phyloP scores from a whole-genome alignment of 2,329 filamentous ascomycete species.

The Seiridium cupressi region DNA sequence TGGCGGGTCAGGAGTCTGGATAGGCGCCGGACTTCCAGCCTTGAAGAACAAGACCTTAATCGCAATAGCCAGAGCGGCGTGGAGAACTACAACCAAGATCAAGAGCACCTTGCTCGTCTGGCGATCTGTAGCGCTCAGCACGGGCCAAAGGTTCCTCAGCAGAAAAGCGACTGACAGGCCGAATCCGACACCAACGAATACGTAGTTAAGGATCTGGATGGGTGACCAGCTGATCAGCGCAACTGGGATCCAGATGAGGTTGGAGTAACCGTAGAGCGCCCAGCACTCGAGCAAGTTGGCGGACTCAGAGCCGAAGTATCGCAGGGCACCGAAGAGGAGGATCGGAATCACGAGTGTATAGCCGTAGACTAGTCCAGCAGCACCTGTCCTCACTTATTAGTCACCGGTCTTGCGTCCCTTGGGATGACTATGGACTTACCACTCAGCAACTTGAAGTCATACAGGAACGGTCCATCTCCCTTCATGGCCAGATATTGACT shows the following conservation, averaged over 20 bases:
- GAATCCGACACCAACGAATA: conserved; percentile 86
- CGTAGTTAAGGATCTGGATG: conserved; percentile 84
- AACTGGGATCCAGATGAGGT: conserved; percentile 95
- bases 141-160: conserved; percentile 83
- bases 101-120: conserved; percentile 88
- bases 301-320: conserved; percentile 92
- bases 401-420: conserved; percentile 5
- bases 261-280: conserved; percentile 93
- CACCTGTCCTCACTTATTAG: conserved; percentile 45
- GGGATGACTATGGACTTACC: conserved; percentile 47
- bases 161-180: conserved; percentile 80
- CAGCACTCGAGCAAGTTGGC: conserved; percentile 94
- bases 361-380: conserved; percentile 90
- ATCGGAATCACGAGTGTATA: conserved; percentile 89
- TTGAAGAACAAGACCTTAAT: conserved; percentile 98
- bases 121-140: conserved; percentile 87
- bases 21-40: conserved; percentile 61
- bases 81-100: conserved; percentile 77
- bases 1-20: conserved; percentile 8
- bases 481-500: conserved; percentile 79
- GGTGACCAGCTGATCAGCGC: conserved; percentile 89
- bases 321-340: conserved; percentile 80
- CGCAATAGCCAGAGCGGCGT: conserved; percentile 85
- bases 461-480: conserved; percentile 73
- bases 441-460: conserved; percentile 86